Conservation (phyloP, 2,329 filamentous ascomycete genomes). For the Trichoderma pleuroti region DNA sequence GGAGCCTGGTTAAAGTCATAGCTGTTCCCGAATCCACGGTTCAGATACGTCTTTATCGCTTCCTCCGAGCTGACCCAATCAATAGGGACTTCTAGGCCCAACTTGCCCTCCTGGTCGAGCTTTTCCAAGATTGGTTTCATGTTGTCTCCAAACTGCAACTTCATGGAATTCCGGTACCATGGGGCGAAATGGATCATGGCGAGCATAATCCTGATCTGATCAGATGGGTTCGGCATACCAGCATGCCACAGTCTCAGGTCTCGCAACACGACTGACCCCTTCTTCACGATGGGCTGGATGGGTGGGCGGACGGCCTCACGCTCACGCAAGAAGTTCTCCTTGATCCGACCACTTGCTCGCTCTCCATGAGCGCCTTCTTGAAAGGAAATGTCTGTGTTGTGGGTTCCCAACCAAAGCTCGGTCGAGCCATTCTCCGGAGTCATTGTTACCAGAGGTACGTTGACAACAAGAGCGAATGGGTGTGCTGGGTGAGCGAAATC, state of each 20-base stretch:
- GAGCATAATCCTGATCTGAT: conserved; percentile 54
- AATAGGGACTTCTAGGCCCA: conserved; percentile 47
- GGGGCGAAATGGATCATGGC: conserved; percentile 57
- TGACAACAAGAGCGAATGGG: conserved; percentile 54
- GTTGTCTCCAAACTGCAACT: conserved; percentile 50
- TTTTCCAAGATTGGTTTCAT: conserved; percentile 44
- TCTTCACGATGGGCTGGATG: conserved; percentile 48
- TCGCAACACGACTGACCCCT: conserved; percentile 55
- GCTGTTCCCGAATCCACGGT: conserved; percentile 57
- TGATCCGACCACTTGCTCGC: conserved; percentile 50
- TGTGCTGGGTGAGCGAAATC: conserved; percentile 53
- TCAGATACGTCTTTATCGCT: conserved; percentile 47
- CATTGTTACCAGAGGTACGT: conserved; percentile 50
- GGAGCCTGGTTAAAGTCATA: conserved; percentile 56
- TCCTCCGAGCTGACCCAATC: conserved; percentile 45
- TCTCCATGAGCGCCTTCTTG: conserved; percentile 52
- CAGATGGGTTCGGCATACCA: conserved; percentile 56
- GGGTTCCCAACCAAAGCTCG: conserved; percentile 58
- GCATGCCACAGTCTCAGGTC: conserved; percentile 63
- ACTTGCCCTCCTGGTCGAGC: conserved; percentile 36
- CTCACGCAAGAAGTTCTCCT: conserved; percentile 37
- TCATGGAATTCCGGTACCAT: conserved; percentile 57
- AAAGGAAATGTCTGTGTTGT: conserved; percentile 35
- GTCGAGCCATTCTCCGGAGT: conserved; percentile 52
- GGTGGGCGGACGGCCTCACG: conserved; percentile 40